Evolutionary conservation across 2,329 filamentous ascomycete species (phyloP).

Genomic region (Colletotrichum cordylinicola): DNA sequence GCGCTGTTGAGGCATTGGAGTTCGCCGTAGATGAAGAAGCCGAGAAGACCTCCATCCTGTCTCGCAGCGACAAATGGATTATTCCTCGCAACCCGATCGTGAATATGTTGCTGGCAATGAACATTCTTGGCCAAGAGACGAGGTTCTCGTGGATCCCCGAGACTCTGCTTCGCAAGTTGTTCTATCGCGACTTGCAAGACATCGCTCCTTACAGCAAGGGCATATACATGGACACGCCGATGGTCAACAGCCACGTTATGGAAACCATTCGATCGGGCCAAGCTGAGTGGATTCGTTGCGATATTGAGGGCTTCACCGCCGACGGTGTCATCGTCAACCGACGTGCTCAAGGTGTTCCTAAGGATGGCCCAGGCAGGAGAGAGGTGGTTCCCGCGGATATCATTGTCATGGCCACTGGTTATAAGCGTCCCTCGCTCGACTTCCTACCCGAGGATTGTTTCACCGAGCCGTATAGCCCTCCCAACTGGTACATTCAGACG

Average conservation of each 20-base stretch:
- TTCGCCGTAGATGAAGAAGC: constrained; percentile 74
- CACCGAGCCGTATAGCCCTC: constrained; percentile 74
- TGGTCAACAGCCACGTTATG: constrained; percentile 86
- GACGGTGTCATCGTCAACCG: constrained; percentile 74
- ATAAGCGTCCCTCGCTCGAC: constrained; percentile 72
- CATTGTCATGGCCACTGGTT: constrained; percentile 85
- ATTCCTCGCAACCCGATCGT: constrained; percentile 81
- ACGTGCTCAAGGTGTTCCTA: constrained; percentile 73
- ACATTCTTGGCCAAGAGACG: constrained; percentile 81
- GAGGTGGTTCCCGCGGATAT: constrained; percentile 75
- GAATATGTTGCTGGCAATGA: constrained; percentile 75
- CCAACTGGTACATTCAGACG: constrained; percentile 88
- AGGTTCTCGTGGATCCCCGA: constrained; percentile 80
- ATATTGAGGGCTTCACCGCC: constrained; percentile 71
- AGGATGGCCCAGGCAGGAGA: constrained; percentile 74
- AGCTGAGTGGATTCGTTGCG: constrained; percentile 82
- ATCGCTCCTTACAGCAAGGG: constrained; percentile 74
- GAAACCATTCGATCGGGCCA: constrained; percentile 73
- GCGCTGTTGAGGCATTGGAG: constrained; percentile 82
- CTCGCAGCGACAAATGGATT: constrained; percentile 85
- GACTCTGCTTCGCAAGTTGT: constrained; percentile 74
- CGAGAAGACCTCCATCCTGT: constrained; percentile 72
- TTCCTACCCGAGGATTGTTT: constrained; percentile 81
- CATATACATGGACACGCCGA: constrained; percentile 83
- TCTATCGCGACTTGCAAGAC: constrained; percentile 81